These are phyloP conservation scores for Plectranthus barbatus DNA, from an alignment of 257 asterid species.

Conservation along the genomic window DNA sequence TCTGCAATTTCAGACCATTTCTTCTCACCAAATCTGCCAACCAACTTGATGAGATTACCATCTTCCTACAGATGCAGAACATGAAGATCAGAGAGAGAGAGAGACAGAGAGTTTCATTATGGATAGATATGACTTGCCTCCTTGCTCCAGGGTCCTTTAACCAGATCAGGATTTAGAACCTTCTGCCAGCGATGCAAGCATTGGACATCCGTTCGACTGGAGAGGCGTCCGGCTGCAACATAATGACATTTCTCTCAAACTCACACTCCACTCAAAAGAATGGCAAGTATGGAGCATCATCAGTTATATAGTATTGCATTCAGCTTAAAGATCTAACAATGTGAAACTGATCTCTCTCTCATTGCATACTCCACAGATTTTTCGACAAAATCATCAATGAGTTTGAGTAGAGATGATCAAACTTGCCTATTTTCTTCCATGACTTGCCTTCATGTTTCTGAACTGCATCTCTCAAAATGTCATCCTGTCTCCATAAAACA, in stretches of 20 bases:
- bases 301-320: background rate
- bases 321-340: background rate
- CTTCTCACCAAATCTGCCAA: constrained; percentile 17
- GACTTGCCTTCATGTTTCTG: no score
- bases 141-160: constrained; percentile 52
- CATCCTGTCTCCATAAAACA: no score
- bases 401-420: background rate
- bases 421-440: no score
- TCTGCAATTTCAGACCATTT: constrained; percentile 47
- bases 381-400: background rate
- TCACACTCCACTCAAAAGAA: no score
- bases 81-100: background rate
- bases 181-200: no score
- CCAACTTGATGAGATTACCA: constrained; percentile 30
- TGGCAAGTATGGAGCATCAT: background rate
- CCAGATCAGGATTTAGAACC: constrained; percentile 40
- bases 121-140: constrained; percentile 26
- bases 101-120: no score
- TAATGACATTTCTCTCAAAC: background rate
- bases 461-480: no score
- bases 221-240: constrained; percentile 38
- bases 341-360: background rate
- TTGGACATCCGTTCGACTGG: constrained; percentile 47
- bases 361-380: background rate
- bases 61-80: constrained; percentile 38